Conservation (phyloP, 306 rosid species). For the Gleditsia sinensis region DNA sequence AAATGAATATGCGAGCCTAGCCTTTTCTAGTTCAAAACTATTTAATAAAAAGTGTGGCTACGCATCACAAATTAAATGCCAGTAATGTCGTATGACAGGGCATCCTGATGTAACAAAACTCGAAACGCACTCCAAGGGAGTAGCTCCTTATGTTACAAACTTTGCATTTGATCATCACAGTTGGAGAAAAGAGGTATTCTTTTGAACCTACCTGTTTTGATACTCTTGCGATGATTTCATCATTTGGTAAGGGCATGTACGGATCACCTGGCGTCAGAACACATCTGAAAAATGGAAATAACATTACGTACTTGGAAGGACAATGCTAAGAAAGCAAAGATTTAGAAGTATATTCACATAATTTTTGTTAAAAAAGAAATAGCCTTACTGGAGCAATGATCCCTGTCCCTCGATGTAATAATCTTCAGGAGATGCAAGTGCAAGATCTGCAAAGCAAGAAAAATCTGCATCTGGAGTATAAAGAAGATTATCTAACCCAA, state of each 20-base stretch:
- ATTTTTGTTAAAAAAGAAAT: background rate
- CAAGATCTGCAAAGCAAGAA: slow-evolving; percentile 98
- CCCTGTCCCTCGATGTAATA: slow-evolving; percentile 98
- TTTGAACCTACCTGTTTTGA: slow-evolving; percentile 67
- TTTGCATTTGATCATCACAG: slow-evolving; percentile 2
- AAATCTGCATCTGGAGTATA: slow-evolving; percentile 99
- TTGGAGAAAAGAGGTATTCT: background rate
- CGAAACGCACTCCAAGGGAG: background rate
- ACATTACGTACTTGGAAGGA: slow-evolving; percentile 29
- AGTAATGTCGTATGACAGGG: slow-evolving; percentile 1
- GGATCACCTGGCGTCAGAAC: slow-evolving; percentile 99
- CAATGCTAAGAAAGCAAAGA: background rate
- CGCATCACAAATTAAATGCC: background rate
- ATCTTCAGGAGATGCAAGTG: slow-evolving; percentile 90
- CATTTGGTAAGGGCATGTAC: slow-evolving; percentile 93
- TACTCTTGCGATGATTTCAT: slow-evolving; percentile 86
- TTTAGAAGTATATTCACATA: background rate
- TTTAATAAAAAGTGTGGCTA: background rate
- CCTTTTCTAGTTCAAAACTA: background rate
- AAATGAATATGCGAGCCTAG: no score
- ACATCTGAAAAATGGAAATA: slow-evolving; percentile 61
- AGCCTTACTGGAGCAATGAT: slow-evolving; percentile 91
- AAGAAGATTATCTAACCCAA: slow-evolving; percentile 93
- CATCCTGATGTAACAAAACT: slow-evolving; percentile 4
- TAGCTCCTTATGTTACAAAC: slow-evolving; percentile 1